Evolutionary conservation across 805 yeast species (phyloP), one percentile per base, ranked within the genome.

Genomic region (Starmerella davenportii): DNA sequence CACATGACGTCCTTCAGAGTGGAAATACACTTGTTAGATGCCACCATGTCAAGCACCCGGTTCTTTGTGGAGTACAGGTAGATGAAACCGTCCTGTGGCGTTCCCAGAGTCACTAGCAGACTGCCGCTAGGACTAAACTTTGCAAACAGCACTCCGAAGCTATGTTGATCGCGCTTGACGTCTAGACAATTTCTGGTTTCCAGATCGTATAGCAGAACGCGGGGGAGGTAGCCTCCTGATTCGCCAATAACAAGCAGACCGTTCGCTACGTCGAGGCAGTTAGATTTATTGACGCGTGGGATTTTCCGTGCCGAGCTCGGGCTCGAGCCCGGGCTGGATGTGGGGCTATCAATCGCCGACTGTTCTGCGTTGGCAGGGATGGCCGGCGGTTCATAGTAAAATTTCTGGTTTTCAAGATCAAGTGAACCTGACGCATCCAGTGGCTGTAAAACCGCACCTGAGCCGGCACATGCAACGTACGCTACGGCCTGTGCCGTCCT

Each of bases 181-280:
- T 69, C 68, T 5, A 74, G 53, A 1, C 81, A 79, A n/a, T 51
- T 54, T 4, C 57, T 49, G 11, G 37, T 13, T 4, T 11, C 7
- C 5, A 31, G 36, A 34, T 39, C 42, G 60, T 49, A 43, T 65
- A 65, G 14, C 17, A 75, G 55, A 2, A 78, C 63, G 16, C 84
- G 59, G 1, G 87, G 87, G 45, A 66, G 71, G 43, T 73, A 74
- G 0, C 48, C 48, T 19, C 85, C 85, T 0, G 65, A 54, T 50
- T 78, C 87, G 2, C 87, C 87, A 14, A 76, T 70, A 0, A 82
- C 82, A 20, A 78, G 52, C 4, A 70, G 46, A 50, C 70, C 68
- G 0, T 77, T 71, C 0, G 80, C 66, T 4, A 76, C 56, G 2
- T 74, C 69, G n/a, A 76, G 51, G 42, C 79, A 70, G 21, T 35